phyloP scores from a whole-genome alignment of 805 yeast species.

The Danielozyma ontarioensis region DNA sequence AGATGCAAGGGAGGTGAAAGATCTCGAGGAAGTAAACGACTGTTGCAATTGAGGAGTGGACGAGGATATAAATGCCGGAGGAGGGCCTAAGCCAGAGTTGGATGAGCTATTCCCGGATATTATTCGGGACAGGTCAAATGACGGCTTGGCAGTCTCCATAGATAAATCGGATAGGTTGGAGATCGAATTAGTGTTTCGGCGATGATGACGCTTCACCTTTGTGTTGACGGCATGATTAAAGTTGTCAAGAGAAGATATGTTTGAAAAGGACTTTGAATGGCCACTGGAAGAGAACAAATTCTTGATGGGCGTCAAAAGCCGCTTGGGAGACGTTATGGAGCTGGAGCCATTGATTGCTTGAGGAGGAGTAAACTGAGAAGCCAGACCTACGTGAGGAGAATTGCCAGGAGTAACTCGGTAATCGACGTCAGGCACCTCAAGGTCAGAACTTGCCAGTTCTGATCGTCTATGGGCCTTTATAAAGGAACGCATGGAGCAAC shows the following conservation, averaged over 20 bases:
- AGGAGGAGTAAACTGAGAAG: slow-evolving; percentile 5
- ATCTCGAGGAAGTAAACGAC: not conserved
- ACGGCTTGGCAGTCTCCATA: not conserved
- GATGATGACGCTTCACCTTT: not conserved
- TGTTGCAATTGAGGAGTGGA: not conserved
- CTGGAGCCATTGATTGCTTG: slow-evolving; percentile 1
- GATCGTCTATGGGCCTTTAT: not conserved
- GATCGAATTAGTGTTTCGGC: too few relatives aligned
- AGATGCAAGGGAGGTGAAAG: not conserved
- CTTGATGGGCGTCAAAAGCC: slow-evolving; percentile 22
- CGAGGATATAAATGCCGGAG: not conserved
- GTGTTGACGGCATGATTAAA: not conserved
- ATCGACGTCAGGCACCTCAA: too few relatives aligned
- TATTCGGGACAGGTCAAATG: not conserved
- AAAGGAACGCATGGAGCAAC: not conserved
- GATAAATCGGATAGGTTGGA: not conserved
- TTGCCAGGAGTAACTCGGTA: not conserved
- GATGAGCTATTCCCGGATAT: not conserved
- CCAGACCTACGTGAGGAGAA: not conserved
- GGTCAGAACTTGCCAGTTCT: not conserved
- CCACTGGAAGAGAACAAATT: slow-evolving; percentile 17
- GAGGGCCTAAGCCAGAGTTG: not conserved
- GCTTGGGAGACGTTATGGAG: slow-evolving; percentile 17
- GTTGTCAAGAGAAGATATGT: slow-evolving; percentile 5
- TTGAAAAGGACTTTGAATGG: slow-evolving; percentile 6